Base-by-base conservation (phyloP, 78 protist species). In the Bodo saltans region DNA sequence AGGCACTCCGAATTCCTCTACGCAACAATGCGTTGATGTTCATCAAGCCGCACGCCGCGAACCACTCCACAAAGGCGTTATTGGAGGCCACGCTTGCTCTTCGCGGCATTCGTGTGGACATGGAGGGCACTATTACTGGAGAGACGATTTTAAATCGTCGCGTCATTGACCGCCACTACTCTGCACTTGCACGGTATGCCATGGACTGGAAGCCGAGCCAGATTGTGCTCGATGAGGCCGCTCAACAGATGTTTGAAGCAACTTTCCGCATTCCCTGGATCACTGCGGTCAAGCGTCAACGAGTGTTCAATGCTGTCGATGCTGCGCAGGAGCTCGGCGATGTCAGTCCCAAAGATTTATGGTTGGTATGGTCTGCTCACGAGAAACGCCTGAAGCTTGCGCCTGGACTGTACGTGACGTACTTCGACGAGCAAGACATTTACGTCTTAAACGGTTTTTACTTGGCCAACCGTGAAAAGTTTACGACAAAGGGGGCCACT, bases 371-470 rank as follows among this genome's bases (percentile, higher is more conserved):
- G 3, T n/a, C 70, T 34, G 30, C 70, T 71, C 39, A 25, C 42
- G 70, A 38, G n/a, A 70, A 78, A 38, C 74, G 42, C 60, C 26
- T 79, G 68, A 86, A 86, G 80, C 70, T 86, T 72, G 85, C 71
- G 3, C 84, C 84, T 1, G 89, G 89, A 12, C 78, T 86, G 85
- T 86, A 86, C 81, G 29, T 42, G 68, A 85, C 74, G n/a, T 23
- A 21, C 74, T 11, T 86, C 42, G 84, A 67, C 74, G 34, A 47
- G 70, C 72, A 3, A 29, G 71, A 34, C 81, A 73, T 35, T 28
- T 83, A 39, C 68, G 80, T 73, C 38, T 71, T 80, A 68, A 87
- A 87, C 86, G 90, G 90, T n/a, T 87, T 87, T 72, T 87, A 72
- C 86, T 28, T 27, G 67, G 8, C 67, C 33, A 87, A 79, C 85